Percentiles rank a stretch among this genome's conserved stretches.
Conservation (phyloP, 495 filamentous ascomycete species). For the Achaetomiella virescens region DNA sequence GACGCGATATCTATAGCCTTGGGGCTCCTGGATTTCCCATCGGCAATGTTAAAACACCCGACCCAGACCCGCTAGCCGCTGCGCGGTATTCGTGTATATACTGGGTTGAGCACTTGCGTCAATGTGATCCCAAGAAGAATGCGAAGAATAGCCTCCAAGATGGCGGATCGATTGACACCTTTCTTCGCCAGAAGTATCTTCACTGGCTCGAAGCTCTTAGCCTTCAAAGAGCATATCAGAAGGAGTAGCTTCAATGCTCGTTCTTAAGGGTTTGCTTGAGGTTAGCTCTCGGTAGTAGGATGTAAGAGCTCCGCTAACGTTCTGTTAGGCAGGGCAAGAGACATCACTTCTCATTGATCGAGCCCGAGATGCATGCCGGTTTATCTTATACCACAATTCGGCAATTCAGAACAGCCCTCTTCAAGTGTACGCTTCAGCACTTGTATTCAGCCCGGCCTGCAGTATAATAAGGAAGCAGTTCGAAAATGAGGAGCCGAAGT, state of each 20-base stretch:
- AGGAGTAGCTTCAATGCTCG: constrained; percentile 16
- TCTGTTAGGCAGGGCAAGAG: background rate
- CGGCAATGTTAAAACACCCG: too few relatives aligned
- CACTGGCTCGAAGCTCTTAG: constrained; percentile 24
- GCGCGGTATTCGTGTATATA: too few relatives aligned
- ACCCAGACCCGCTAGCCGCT: too few relatives aligned
- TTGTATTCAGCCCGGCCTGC: constrained; percentile 13
- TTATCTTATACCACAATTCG: constrained; percentile 21
- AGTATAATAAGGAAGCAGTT: constrained; percentile 21
- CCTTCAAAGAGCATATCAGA: constrained; percentile 21
- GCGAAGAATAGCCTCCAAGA: constrained; percentile 10
- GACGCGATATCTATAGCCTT: too few relatives aligned
- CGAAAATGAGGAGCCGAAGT: constrained; percentile 5
- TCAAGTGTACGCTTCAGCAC: constrained; percentile 14
- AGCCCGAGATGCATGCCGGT: constrained; percentile 21
- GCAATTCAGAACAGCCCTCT: constrained; percentile 23
- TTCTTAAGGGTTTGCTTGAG: constrained; percentile 11
- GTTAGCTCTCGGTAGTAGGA: constrained; percentile 11
- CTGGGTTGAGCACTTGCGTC: background rate
- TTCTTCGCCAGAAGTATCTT: constrained; percentile 17
- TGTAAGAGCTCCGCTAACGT: background rate
- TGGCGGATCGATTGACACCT: background rate
- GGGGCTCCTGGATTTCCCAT: too few relatives aligned
- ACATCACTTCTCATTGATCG: background rate
- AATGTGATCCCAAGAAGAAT: background rate